Conservation (phyloP, 805 yeast genomes). For the Ogataea populi-albae region DNA sequence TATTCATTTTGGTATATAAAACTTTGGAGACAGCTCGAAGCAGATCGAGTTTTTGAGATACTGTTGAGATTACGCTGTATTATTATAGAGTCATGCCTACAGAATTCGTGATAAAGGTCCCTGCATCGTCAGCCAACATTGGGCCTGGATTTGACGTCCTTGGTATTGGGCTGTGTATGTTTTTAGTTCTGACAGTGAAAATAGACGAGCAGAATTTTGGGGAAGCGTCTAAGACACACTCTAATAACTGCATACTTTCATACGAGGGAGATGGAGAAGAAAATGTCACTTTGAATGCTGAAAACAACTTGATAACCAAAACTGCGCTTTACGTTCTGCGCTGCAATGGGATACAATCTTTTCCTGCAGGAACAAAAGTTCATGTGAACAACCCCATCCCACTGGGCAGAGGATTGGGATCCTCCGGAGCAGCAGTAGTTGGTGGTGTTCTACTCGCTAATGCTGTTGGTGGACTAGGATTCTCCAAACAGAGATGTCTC, state of each 20-base stretch:
- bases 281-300: slow-evolving; percentile 74
- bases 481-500: slow-evolving; percentile 76
- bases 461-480: slow-evolving; percentile 70
- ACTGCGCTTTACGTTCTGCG: slow-evolving; percentile 90
- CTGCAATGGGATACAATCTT: slow-evolving; percentile 69
- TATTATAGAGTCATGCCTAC: slow-evolving; percentile 41
- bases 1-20: slow-evolving; percentile 1
- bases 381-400: slow-evolving; percentile 91
- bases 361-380: slow-evolving; percentile 81
- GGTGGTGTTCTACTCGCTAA: slow-evolving; percentile 93
- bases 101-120: slow-evolving; percentile 67
- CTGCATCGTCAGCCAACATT: slow-evolving; percentile 96
- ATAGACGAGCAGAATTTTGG: slow-evolving; percentile 49
- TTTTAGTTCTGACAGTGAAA: slow-evolving; percentile 63
- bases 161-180: slow-evolving; percentile 83
- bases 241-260: slow-evolving; percentile 63
- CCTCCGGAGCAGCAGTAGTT: slow-evolving; percentile 97
- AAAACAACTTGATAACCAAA: slow-evolving; percentile 81
- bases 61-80: too few species aligned
- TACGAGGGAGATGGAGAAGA: slow-evolving; percentile 78
- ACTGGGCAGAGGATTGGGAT: slow-evolving; percentile 93
- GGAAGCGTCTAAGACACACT: slow-evolving; percentile 49
- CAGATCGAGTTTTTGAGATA: too few species aligned
- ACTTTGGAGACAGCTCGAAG: background rate
- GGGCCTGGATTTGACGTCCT: slow-evolving; percentile 98